Percentiles rank a stretch among this genome's conserved stretches.
These are phyloP conservation scores for Salix arbutifolia DNA, from an alignment of 345 rosid genomes.

Conservation along the genomic window DNA sequence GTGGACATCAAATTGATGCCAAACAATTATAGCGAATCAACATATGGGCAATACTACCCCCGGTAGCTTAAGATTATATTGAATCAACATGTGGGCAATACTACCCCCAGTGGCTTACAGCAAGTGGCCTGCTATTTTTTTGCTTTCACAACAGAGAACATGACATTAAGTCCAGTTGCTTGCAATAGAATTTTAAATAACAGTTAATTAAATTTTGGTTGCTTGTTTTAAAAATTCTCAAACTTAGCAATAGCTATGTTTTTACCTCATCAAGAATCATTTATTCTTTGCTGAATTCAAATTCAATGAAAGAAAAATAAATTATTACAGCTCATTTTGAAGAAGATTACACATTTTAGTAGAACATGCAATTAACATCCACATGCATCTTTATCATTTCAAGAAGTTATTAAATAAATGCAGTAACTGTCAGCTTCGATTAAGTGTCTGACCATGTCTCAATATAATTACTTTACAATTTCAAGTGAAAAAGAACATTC, in stretches of 20 bases:
- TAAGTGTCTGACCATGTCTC: neutral
- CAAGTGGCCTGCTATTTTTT: neutral
- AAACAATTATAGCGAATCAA: neutral
- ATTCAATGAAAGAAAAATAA: neutral
- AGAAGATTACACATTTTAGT: neutral
- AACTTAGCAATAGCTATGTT: neutral
- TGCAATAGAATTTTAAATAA: neutral
- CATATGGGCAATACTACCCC: neutral
- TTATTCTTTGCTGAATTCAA: neutral
- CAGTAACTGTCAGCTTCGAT: neutral
- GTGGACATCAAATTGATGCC: neutral
- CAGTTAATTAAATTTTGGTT: neutral
- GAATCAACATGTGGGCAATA: neutral
- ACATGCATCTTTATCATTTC: neutral
- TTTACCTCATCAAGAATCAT: neutral
- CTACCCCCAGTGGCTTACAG: neutral
- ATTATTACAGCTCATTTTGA: neutral
- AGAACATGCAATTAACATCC: neutral
- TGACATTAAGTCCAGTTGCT: neutral
- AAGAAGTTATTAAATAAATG: neutral
- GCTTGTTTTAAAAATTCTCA: neutral
- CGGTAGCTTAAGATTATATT: neutral
- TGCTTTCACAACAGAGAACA: neutral
- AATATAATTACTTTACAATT: neutral
- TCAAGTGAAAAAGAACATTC: neutral